Evolutionary conservation across 306 rosid genomes (phyloP), one percentile per base, ranked within the genome.

Genomic region (Casuarina glauca): DNA sequence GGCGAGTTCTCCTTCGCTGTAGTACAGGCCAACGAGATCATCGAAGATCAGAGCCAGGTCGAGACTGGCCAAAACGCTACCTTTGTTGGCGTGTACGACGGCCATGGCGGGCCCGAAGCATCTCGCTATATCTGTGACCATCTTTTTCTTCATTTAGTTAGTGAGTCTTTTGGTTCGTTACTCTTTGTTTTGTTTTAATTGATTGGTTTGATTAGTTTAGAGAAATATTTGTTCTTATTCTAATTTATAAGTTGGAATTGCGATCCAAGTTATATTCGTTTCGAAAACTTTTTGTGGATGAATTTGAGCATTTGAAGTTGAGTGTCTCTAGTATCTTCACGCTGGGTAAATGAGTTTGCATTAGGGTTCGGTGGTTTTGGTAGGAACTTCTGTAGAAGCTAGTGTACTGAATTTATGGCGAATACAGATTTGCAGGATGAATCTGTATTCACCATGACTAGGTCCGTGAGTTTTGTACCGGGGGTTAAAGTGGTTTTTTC

Each of bases 41-140:
- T 94, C 10, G 96, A 94, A 76, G 98, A 94, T 85, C 89, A 86
- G 5, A 90, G 98, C 78, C 97, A 91, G 80, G 96, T 94, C 12
- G 98, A 94, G 88, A 86, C 86, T 4, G 93, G 91, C 74, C 74
- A 85, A 10, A 90, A 79, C 19, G 90, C 89, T 9, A 87, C 90
- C 46, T 94, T 90, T 69, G 89, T 90, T 20, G 98, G 98, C 57
- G 90, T 94, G n/a, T 91, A 91, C 69, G 98, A 94, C 42, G 97
- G 98, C 49, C 98, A 94, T 74, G 98, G 97, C 17, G 97, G 97
- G 6, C 84, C 90, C 5, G 97, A 88, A 8, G 94, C 94, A 2
- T 74, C 97, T 39, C 87, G 86, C 53, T 91, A 73, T 81, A 86
- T 93, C 72, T 74, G 83, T 50, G 92, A 90, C 26, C 86, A 93